A percentile compares a stretch with the other conserved stretches of the same genome.
phyloP scores from a whole-genome alignment of 495 filamentous ascomycete species.

The Chaetomium fimeti region DNA sequence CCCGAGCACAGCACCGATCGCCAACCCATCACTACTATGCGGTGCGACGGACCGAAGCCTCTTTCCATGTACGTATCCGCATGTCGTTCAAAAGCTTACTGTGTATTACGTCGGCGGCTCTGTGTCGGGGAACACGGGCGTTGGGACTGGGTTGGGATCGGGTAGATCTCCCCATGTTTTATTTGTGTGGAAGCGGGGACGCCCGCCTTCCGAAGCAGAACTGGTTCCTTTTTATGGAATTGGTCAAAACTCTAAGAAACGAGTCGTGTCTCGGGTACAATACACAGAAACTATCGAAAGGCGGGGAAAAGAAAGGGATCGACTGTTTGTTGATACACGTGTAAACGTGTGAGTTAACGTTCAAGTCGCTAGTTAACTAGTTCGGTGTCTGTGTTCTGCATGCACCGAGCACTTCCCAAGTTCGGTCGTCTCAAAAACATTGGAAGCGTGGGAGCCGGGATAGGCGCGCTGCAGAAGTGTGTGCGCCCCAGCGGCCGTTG shows the following conservation, averaged over 20 bases:
- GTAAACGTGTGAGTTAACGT: no score
- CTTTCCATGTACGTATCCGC: no score
- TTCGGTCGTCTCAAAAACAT: not conserved
- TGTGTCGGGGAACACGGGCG: not conserved
- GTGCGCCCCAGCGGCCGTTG: not conserved
- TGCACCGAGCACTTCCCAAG: no score
- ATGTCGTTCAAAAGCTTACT: no score
- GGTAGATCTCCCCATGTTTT: not conserved
- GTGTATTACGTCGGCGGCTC: slow-evolving; percentile 10
- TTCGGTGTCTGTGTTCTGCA: no score
- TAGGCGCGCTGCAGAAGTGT: not conserved
- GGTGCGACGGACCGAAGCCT: no score
- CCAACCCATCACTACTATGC: no score
- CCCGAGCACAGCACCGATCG: no score
- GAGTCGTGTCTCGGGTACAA: not conserved
- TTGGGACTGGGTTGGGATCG: not conserved
- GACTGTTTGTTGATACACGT: not conserved
- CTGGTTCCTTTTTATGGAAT: no score
- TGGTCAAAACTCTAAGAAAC: not conserved
- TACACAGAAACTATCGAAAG: not conserved
- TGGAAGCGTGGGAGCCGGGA: not conserved
- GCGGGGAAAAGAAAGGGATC: not conserved
- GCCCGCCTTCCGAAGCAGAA: no score
- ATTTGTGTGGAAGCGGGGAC: no score
- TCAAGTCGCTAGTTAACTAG: no score